phyloP scores from a whole-genome alignment of 2,329 filamentous ascomycete species.

The Paracoccidioides brasiliensis region DNA sequence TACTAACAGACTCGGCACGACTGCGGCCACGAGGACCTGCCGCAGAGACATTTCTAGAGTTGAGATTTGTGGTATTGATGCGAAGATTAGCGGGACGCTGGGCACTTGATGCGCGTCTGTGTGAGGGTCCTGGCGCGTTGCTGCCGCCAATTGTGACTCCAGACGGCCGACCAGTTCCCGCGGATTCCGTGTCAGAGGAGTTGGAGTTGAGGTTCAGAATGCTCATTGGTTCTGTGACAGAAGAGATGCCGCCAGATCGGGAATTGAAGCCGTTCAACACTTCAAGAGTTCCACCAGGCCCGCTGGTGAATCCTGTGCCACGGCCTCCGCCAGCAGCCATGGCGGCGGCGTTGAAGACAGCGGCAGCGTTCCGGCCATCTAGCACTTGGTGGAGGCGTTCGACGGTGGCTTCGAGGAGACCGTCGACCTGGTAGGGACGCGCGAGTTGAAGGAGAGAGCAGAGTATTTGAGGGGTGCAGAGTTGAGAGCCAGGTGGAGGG shows the following conservation, averaged over 20 bases:
- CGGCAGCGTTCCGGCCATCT: constrained; percentile 86
- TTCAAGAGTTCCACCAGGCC: constrained; percentile 34
- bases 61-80: constrained; percentile 27
- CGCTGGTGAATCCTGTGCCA: constrained; percentile 56
- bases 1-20: constrained; percentile 28
- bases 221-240: constrained; percentile 14
- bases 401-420: constrained; percentile 80
- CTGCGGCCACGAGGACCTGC: constrained; percentile 2
- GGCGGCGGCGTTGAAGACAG: constrained; percentile 94
- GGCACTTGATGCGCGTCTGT: constrained; percentile 7
- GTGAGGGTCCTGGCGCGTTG: background rate
- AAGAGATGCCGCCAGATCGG: constrained; percentile 14
- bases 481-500: constrained; percentile 57
- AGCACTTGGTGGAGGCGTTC: constrained; percentile 79
- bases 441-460: constrained; percentile 91
- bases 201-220: constrained; percentile 22
- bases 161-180: constrained; percentile 15
- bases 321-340: constrained; percentile 94
- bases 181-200: constrained; percentile 29
- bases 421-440: constrained; percentile 84
- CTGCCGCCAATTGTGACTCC: background rate
- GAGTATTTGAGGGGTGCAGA: constrained; percentile 88
- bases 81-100: constrained; percentile 19
- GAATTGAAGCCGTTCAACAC: constrained; percentile 27
- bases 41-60: constrained; percentile 12